These are phyloP conservation scores for Coprinopsis marcescibilis DNA, from an alignment of 768 basidiomycete genomes.

Conservation along the genomic window DNA sequence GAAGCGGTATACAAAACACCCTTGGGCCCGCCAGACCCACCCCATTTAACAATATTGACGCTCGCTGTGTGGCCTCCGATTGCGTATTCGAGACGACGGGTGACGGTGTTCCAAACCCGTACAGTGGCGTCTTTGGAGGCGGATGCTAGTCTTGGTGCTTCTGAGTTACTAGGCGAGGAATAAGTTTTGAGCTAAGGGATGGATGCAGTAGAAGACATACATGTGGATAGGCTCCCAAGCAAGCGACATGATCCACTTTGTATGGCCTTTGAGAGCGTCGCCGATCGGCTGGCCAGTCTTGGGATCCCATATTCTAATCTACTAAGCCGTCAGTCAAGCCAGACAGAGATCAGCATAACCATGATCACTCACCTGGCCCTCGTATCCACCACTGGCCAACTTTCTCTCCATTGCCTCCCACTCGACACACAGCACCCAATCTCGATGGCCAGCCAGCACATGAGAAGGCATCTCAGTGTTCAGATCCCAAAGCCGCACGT, in stretches of 20 bases:
- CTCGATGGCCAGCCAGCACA: slow-evolving; percentile 81
- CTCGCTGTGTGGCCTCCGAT: slow-evolving; percentile 92
- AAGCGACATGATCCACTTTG: slow-evolving; percentile 94
- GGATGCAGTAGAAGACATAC: slow-evolving; percentile 35
- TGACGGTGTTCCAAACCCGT: slow-evolving; percentile 83
- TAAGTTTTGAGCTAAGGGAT: slow-evolving; percentile 1
- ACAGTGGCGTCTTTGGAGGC: slow-evolving; percentile 96
- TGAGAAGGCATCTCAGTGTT: slow-evolving; percentile 89
- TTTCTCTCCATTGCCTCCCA: slow-evolving; percentile 93
- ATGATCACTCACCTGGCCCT: slow-evolving; percentile 66
- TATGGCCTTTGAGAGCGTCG: slow-evolving; percentile 85
- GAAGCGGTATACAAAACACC: slow-evolving; percentile 93
- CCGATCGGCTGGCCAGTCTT: slow-evolving; percentile 85
- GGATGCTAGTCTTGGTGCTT: slow-evolving; percentile 81
- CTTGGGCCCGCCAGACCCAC: slow-evolving; percentile 64
- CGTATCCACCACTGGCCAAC: slow-evolving; percentile 90
- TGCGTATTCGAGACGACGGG: slow-evolving; percentile 69
- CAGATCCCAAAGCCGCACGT: slow-evolving; percentile 90
- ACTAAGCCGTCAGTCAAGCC: background rate
- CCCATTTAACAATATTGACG: slow-evolving; percentile 96
- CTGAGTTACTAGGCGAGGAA: slow-evolving; percentile 52
- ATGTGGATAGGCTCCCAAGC: slow-evolving; percentile 96
- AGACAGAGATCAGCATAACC: background rate
- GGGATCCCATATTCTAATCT: slow-evolving; percentile 90
- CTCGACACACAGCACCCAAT: slow-evolving; percentile 96